Conservation (phyloP, 495 filamentous ascomycete species). For the Penicillium malachiteum region DNA sequence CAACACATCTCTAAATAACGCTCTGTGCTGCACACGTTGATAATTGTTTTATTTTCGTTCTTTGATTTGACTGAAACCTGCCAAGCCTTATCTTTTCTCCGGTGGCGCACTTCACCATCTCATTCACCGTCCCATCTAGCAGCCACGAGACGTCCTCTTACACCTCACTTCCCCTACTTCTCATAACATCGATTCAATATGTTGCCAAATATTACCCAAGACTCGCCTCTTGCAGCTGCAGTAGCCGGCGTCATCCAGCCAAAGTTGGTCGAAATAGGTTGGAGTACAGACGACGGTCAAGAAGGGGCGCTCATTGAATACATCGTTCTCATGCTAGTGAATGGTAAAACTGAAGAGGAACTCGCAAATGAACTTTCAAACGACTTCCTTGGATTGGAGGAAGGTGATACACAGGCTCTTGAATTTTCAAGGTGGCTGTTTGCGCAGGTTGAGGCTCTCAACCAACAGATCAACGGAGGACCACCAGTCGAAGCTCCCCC, state of each 20-base stretch:
- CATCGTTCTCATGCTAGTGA: conserved; percentile 93
- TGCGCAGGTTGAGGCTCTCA: conserved; percentile 70
- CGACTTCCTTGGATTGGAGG: conserved; percentile 79
- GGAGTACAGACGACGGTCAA: conserved; percentile 76
- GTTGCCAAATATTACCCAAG: conserved; percentile 21
- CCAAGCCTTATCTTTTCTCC: conserved; percentile 5
- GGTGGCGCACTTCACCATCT: conserved; percentile 15
- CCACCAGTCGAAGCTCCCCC: conserved; percentile 14
- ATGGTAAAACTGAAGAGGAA: conserved; percentile 86
- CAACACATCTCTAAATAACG: neutral
- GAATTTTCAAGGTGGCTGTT: conserved; percentile 93
- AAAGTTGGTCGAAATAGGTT: conserved; percentile 94
- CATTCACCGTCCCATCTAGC: conserved; percentile 2
- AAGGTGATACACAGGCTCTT: conserved; percentile 77
- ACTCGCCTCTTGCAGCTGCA: conserved; percentile 69
- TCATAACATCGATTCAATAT: conserved; percentile 10
- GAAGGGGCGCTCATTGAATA: conserved; percentile 90
- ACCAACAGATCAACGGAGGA: conserved; percentile 54
- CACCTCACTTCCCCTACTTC: conserved; percentile 2
- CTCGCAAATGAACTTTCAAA: conserved; percentile 86
- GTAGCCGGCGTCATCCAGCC: conserved; percentile 78
- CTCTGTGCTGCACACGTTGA: neutral
- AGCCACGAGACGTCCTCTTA: neutral
- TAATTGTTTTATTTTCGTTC: neutral
- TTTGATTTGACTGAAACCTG: conserved; percentile 1